Evolutionary conservation across 768 basidiomycete genomes (phyloP).

Genomic region (Pisolithus sp.): DNA sequence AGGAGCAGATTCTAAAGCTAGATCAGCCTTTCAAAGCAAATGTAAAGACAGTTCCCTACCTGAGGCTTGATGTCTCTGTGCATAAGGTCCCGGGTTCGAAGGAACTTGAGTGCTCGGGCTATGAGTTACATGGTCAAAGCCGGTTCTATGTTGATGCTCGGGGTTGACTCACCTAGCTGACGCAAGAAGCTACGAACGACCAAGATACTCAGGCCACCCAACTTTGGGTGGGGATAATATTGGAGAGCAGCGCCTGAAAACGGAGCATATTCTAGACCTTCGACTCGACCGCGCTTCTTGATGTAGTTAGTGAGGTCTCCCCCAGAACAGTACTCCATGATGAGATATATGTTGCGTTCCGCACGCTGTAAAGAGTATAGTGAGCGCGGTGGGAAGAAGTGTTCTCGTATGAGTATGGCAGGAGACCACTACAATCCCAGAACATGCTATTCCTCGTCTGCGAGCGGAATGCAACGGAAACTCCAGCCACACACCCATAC

Average conservation of each 20-base stretch:
- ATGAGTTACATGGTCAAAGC: neutral
- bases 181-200: constrained; percentile 89
- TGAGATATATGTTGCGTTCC: constrained; percentile 80
- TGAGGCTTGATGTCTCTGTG: constrained; percentile 98
- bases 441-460: neutral
- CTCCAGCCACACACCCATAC: neutral
- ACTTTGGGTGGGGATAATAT: constrained; percentile 87
- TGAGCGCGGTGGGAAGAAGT: constrained; percentile 6
- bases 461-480: neutral
- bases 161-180: constrained; percentile 61
- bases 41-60: constrained; percentile 27
- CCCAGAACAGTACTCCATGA: constrained; percentile 96
- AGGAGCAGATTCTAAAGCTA: constrained; percentile 74
- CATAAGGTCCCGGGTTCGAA: constrained; percentile 82
- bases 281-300: constrained; percentile 92
- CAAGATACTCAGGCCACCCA: constrained; percentile 85
- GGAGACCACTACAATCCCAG: neutral
- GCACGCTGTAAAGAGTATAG: constrained; percentile 43
- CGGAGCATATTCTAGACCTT: constrained; percentile 79
- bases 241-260: constrained; percentile 60
- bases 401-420: neutral
- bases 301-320: constrained; percentile 96
- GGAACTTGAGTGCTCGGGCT: constrained; percentile 92
- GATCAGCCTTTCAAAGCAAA: constrained; percentile 4
- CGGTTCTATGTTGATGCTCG: neutral